Evolutionary conservation across 2,329 filamentous ascomycete genomes (phyloP).

Genomic region (Dendrostoma leiphaemia): DNA sequence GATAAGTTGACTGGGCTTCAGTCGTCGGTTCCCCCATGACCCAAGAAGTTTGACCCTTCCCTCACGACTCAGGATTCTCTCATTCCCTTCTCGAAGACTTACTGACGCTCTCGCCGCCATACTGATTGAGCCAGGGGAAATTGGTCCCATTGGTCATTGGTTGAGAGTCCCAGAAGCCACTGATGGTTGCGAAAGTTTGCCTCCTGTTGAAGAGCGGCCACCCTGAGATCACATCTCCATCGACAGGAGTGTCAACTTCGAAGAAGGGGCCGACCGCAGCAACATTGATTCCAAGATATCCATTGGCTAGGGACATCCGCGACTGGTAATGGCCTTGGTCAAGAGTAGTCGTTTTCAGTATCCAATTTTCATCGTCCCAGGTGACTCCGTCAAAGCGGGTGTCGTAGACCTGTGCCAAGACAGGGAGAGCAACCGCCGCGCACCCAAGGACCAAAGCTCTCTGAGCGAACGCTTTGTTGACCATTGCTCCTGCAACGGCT

Average conservation of each 20-base stretch:
- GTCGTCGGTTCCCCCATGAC: too few relatives aligned
- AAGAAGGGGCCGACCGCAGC: slow-evolving; percentile 28
- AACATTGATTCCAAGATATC: slow-evolving; percentile 28
- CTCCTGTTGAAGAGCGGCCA: slow-evolving; percentile 66
- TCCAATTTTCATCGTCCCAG: slow-evolving; percentile 27
- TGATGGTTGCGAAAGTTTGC: slow-evolving; percentile 65
- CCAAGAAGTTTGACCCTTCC: too few relatives aligned
- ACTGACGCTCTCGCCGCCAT: slow-evolving; percentile 60
- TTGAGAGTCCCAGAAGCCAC: slow-evolving; percentile 65
- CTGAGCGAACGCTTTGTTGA: too few relatives aligned
- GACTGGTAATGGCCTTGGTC: slow-evolving; percentile 27
- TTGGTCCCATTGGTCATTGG: slow-evolving; percentile 57
- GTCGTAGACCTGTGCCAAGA: slow-evolving; percentile 17
- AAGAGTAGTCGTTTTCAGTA: slow-evolving; percentile 23
- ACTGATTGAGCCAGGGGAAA: slow-evolving; percentile 64
- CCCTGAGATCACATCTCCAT: slow-evolving; percentile 47
- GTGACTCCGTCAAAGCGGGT: slow-evolving; percentile 26
- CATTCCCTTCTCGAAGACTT: background rate
- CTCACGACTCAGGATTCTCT: too few relatives aligned
- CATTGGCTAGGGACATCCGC: slow-evolving; percentile 29
- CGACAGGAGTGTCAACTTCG: slow-evolving; percentile 22
- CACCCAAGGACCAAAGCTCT: too few relatives aligned
- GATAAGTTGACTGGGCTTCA: too few relatives aligned
- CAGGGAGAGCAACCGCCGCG: background rate
- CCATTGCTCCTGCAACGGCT: background rate